A percentile compares a stretch with the other conserved stretches of the same genome.
These are phyloP conservation scores for Saccharomyces eubayanus DNA, from an alignment of 805 yeast genomes.

Conservation along the genomic window DNA sequence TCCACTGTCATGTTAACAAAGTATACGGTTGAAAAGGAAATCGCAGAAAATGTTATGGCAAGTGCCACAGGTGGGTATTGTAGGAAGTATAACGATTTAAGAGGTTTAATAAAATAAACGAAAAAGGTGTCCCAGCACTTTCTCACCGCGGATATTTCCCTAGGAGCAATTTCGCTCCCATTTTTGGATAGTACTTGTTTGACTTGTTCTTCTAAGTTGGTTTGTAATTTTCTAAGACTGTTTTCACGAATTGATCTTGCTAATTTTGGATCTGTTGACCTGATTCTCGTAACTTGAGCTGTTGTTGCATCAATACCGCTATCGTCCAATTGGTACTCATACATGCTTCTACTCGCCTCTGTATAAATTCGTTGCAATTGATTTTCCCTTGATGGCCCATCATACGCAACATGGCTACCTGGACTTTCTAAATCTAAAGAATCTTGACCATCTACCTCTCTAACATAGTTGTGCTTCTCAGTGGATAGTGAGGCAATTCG, in stretches of 20 bases:
- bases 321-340: constrained; percentile 2
- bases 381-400: not conserved
- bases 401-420: not conserved
- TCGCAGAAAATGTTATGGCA: constrained; percentile 57
- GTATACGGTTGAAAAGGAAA: constrained; percentile 64
- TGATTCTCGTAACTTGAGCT: constrained; percentile 20
- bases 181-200: constrained; percentile 2
- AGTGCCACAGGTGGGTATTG: constrained; percentile 67
- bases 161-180: constrained; percentile 11
- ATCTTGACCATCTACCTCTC: not conserved
- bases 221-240: constrained; percentile 20
- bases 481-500: not conserved
- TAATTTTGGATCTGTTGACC: constrained; percentile 13
- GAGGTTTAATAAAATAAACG: constrained; percentile 48
- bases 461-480: not conserved
- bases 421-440: not conserved
- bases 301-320: constrained; percentile 17
- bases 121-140: constrained; percentile 31
- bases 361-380: not conserved
- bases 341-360: not conserved
- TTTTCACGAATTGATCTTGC: constrained; percentile 14
- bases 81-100: constrained; percentile 51
- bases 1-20: constrained; percentile 69
- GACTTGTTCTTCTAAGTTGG: constrained; percentile 22
- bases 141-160: constrained; percentile 7